Evolutionary conservation across 2,329 filamentous ascomycete species (phyloP).

Genomic region (Aspergillus sp.): DNA sequence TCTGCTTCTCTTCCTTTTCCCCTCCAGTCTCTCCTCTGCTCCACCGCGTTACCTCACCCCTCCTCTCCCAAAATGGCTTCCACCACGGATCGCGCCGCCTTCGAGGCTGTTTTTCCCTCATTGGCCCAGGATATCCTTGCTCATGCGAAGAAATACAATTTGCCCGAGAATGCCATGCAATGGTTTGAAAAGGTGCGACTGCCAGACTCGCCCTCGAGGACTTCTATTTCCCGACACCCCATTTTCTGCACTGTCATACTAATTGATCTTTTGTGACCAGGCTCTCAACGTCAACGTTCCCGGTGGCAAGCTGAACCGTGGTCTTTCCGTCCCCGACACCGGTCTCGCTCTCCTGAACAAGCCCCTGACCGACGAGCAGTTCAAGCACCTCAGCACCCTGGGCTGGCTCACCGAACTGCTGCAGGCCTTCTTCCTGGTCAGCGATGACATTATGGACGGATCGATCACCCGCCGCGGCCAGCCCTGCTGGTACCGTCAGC

Average conservation of each 20-base stretch:
- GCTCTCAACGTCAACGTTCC: constrained; percentile 81
- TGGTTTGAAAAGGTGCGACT: constrained; percentile 78
- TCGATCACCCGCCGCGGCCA: constrained; percentile 91
- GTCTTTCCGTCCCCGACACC: constrained; percentile 95
- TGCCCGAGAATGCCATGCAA: constrained; percentile 74
- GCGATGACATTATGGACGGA: constrained; percentile 97
- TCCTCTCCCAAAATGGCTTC: constrained; percentile 58
- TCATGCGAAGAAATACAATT: constrained; percentile 76
- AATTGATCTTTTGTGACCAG: constrained; percentile 45
- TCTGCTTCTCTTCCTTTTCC: neutral
- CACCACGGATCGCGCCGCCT: constrained; percentile 69
- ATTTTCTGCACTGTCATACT: neutral
- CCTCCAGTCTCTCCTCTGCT: neutral
- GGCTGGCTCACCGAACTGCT: constrained; percentile 98
- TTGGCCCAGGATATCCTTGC: constrained; percentile 79
- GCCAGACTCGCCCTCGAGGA: neutral
- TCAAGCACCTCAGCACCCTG: constrained; percentile 81
- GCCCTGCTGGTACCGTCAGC: constrained; percentile 94
- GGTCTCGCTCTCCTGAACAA: constrained; percentile 73
- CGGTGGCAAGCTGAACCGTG: constrained; percentile 97
- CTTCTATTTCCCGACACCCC: neutral
- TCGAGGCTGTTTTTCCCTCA: constrained; percentile 85
- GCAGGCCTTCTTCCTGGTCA: constrained; percentile 97
- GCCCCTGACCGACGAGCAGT: constrained; percentile 75
- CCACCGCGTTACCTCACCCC: constrained; percentile 1